Evolutionary conservation across 345 rosid genomes (phyloP), one percentile per base, ranked within the genome.

Genomic region (Litchi chinensis): DNA sequence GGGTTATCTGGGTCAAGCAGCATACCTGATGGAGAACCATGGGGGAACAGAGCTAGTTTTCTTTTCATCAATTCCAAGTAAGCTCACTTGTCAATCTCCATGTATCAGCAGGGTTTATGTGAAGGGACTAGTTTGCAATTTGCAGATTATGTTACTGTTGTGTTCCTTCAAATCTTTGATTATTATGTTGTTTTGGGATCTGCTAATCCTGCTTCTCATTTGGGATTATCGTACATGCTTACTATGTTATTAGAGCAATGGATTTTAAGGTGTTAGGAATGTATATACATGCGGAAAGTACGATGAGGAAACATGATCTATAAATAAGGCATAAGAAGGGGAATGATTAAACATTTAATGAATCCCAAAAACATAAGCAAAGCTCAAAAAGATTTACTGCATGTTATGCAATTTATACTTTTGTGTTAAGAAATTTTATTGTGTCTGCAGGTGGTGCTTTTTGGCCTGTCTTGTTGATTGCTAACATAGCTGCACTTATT

Each of bases 1-100:
- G 95, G 99, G 98, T 68, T 96, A 96, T 87, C 78, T 96, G 92
- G 98, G 99, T 81, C 99, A 96, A 93, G 99, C 99, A 79, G 99
- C 98, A 65, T 96, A 91, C 82, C 94, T 96, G 74, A 84, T 91
- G 90, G 87, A 85, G 52, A 85, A 96, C 79, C 90, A 85, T 82
- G 69, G 78, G 21, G 86, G 74, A 81, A 88, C 90, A 26, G 84
- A 86, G 79, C 97, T 88, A 83, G 93, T 86, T 68, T 96, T 96
- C 90, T 96, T 90, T 84, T 88, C 91, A 76, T 93, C 98, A 54
- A 83, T 96, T 86, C 99, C 99, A 82, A 85, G 99, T 96, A 91
- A 90, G 91, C 68, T 72, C 54, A 18, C 65, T 37, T 74, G 68
- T 82, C 77, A 44, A 2, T 60, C 76, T 73, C 52, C 21, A 21